Evolutionary conservation across 2,329 filamentous ascomycete genomes (phyloP).

Genomic region (Ceratocystis alfenasii): DNA sequence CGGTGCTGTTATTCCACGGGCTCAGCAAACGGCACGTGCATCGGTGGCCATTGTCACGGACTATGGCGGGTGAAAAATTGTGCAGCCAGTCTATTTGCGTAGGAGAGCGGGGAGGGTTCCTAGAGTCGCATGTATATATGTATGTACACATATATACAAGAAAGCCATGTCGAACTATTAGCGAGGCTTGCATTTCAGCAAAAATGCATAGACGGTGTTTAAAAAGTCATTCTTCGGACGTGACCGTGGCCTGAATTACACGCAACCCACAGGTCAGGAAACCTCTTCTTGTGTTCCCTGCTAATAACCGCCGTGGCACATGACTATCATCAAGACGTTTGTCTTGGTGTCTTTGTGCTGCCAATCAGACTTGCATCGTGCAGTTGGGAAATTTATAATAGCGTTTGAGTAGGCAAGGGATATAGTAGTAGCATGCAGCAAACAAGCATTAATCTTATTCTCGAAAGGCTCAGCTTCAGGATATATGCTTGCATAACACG

Average conservation of each 20-base stretch:
- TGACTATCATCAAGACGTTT: background rate
- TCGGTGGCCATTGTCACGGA: conserved; percentile 12
- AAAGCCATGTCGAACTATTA: too few relatives aligned
- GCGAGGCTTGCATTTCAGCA: too few relatives aligned
- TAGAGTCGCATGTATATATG: background rate
- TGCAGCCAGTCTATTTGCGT: background rate
- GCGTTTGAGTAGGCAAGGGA: background rate
- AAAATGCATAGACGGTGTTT: too few relatives aligned
- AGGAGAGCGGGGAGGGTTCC: background rate
- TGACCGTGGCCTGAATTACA: conserved; percentile 2
- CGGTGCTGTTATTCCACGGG: background rate
- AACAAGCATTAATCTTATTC: background rate
- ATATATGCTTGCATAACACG: background rate
- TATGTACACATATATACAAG: background rate
- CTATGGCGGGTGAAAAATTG: conserved; percentile 4
- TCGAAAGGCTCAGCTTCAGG: background rate
- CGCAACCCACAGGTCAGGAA: background rate
- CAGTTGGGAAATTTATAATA: background rate
- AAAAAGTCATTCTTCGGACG: background rate
- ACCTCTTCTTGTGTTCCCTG: background rate
- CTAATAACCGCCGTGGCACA: background rate
- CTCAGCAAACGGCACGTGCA: conserved; percentile 7
- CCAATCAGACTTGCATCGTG: background rate
- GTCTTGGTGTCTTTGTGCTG: background rate
- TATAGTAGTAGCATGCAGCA: background rate